phyloP scores from a whole-genome alignment of 2,329 filamentous ascomycete genomes.

The Orbilia blumenaviensis region DNA sequence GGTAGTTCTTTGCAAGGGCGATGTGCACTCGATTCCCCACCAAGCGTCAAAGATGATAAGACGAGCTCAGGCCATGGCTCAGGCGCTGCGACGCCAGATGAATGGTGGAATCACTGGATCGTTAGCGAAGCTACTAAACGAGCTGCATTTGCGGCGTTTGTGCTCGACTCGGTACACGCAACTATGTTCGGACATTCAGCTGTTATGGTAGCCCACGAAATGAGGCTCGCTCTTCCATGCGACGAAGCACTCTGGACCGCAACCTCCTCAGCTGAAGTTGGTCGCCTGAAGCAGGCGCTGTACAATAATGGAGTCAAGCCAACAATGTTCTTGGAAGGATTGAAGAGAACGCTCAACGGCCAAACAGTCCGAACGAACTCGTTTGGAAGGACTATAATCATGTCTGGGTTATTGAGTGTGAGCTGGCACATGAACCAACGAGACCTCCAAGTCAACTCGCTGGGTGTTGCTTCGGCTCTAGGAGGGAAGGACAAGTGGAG shows the following conservation, averaged over 20 bases:
- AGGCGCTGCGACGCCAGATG: constrained; percentile 77
- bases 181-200: constrained; percentile 98
- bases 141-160: constrained; percentile 90
- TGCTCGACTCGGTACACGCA: constrained; percentile 93
- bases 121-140: constrained; percentile 89
- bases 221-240: constrained; percentile 88
- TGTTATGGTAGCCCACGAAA: constrained; percentile 96
- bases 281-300: constrained; percentile 80
- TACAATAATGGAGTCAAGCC: constrained; percentile 83
- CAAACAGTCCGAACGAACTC: constrained; percentile 88
- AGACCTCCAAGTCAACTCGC: constrained; percentile 87
- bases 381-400: constrained; percentile 90
- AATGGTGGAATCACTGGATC: constrained; percentile 97
- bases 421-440: constrained; percentile 98
- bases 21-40: constrained; percentile 83
- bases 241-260: constrained; percentile 94
- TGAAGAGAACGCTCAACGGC: constrained; percentile 88
- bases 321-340: constrained; percentile 85
- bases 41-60: constrained; percentile 73
- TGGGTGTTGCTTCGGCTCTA: constrained; percentile 78
- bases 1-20: constrained; percentile 90
- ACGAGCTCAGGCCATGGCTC: constrained; percentile 65
- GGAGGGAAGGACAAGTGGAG: constrained; percentile 93
- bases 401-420: constrained; percentile 91
- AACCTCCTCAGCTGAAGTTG: constrained; percentile 84